Conservation (phyloP, 495 filamentous ascomycete genomes). For the Lepraria neglecta region DNA sequence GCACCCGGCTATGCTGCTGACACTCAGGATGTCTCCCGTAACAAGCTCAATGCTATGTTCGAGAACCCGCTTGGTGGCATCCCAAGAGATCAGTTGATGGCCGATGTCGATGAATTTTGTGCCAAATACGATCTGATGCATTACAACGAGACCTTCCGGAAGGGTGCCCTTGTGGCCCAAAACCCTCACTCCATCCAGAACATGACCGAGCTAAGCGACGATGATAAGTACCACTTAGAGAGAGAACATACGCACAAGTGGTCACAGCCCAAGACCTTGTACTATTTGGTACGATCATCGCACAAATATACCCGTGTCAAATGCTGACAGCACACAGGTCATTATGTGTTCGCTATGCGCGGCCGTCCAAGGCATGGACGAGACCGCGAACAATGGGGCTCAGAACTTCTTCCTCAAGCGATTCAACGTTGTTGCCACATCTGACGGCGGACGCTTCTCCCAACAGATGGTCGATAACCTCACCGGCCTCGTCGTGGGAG, state of each 20-base stretch:
- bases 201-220: conserved; percentile 48
- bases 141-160: conserved; percentile 50
- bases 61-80: conserved; percentile 49
- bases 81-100: conserved; percentile 41
- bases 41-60: conserved; percentile 35
- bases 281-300: conserved; percentile 26
- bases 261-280: conserved; percentile 65
- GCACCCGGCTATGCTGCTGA: conserved; percentile 15
- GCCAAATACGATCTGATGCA: conserved; percentile 39
- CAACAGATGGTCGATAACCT: conserved; percentile 54
- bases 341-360: conserved; percentile 56
- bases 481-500: conserved; percentile 58
- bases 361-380: conserved; percentile 66
- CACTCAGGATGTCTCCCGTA: conserved; percentile 25
- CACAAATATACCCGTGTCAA: background rate
- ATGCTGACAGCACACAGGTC: conserved; percentile 46
- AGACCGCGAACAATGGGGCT: conserved; percentile 34
- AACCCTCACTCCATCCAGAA: conserved; percentile 48
- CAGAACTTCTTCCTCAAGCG: conserved; percentile 30
- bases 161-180: conserved; percentile 67
- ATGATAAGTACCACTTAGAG: conserved; percentile 53
- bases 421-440: background rate
- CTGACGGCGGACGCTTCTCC: conserved; percentile 43
- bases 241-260: conserved; percentile 63
- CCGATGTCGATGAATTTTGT: conserved; percentile 47